A percentile compares a stretch with the other conserved stretches of the same genome.
These are phyloP conservation scores for Nakataea oryzae DNA, from an alignment of 2,329 filamentous ascomycete genomes.

Conservation along the genomic window DNA sequence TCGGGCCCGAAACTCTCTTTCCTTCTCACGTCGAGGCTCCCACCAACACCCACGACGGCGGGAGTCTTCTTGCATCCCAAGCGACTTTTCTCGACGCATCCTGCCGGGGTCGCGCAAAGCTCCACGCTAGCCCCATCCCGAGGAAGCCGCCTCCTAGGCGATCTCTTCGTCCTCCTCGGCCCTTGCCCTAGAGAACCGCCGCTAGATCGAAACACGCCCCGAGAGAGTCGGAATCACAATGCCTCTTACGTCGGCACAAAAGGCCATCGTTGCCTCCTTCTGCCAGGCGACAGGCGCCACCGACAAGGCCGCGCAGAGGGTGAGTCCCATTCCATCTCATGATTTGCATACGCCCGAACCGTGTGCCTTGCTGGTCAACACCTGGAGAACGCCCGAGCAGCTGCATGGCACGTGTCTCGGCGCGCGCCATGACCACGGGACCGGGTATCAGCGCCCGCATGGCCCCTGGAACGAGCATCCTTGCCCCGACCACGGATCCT, in stretches of 20 bases:
- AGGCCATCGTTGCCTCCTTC: constrained; percentile 29
- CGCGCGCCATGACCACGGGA: neutral
- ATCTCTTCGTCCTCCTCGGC: neutral
- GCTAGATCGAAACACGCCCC: too few relatives aligned
- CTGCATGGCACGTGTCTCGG: neutral
- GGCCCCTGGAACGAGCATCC: too few relatives aligned
- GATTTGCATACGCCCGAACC: too few relatives aligned
- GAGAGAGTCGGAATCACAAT: neutral
- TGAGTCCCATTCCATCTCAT: constrained; percentile 17
- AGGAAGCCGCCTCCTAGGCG: too few relatives aligned
- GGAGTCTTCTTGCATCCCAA: too few relatives aligned
- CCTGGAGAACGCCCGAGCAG: neutral
- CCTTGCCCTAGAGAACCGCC: neutral
- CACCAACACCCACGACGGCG: neutral
- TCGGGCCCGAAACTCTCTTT: too few relatives aligned
- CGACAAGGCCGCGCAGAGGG: constrained; percentile 32
- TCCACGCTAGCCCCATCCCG: too few relatives aligned
- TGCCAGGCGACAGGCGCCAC: constrained; percentile 29
- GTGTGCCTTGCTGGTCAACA: neutral
- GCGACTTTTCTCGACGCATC: neutral
- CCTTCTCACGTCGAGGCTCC: too few relatives aligned
- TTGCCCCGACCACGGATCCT: too few relatives aligned
- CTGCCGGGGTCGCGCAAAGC: too few relatives aligned
- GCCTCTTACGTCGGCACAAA: constrained; percentile 19
- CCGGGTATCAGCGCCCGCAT: neutral